Evolutionary conservation across 495 filamentous ascomycete genomes (phyloP).

Genomic region (Parmelia sp.): DNA sequence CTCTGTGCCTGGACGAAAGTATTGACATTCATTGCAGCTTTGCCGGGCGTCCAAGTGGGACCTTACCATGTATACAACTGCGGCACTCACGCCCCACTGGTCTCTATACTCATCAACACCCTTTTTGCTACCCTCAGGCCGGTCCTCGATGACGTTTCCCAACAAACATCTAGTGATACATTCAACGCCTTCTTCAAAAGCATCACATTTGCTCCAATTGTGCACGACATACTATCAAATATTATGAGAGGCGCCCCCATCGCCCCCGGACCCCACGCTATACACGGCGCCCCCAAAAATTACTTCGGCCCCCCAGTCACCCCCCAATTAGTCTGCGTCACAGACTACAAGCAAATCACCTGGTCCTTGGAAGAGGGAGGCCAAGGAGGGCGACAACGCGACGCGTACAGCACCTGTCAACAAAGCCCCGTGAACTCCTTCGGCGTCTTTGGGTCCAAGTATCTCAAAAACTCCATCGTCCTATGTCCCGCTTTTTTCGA

Average conservation of each 20-base stretch:
- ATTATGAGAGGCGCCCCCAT: not conserved
- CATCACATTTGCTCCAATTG: not conserved
- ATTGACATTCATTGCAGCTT: not conserved
- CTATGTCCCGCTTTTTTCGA: constrained; percentile 12
- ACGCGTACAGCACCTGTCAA: not conserved
- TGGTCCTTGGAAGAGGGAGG: not conserved
- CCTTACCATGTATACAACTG: constrained; percentile 2
- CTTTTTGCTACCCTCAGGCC: not conserved
- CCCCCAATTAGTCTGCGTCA: constrained; percentile 2
- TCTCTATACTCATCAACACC: not conserved
- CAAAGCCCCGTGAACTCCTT: not conserved
- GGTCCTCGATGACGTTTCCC: not conserved
- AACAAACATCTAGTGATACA: not conserved
- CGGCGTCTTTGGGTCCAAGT: not conserved
- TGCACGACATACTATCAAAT: not conserved
- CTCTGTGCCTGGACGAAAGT: not conserved
- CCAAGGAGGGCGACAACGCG: not conserved
- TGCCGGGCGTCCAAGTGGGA: not conserved
- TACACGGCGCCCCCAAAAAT: not conserved
- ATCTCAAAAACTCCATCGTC: not conserved
- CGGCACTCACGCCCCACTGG: not conserved
- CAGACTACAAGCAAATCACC: not conserved
- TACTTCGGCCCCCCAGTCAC: not conserved
- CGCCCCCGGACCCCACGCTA: not conserved
- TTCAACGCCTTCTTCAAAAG: constrained; percentile 7